Evolutionary conservation across 305 asterid genomes (phyloP).

Genomic region (Ruellia speciosa): DNA sequence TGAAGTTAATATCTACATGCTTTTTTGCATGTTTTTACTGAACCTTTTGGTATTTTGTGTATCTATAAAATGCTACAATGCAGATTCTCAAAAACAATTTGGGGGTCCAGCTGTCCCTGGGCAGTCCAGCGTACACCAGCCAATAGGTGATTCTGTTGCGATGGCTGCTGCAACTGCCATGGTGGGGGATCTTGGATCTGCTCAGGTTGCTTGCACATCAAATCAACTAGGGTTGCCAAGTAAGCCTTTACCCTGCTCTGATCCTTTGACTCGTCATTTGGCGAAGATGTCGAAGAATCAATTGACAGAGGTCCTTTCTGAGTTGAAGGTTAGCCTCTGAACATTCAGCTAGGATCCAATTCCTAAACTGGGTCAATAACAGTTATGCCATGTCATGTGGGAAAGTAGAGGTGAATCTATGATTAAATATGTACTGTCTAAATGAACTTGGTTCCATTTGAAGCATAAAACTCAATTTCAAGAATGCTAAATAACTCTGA

Average conservation of each 20-base stretch:
- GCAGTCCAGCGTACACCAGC: constrained; percentile 52
- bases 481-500: constrained; percentile 1
- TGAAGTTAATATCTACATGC: constrained; percentile 10
- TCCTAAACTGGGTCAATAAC: constrained; percentile 1
- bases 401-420: background rate
- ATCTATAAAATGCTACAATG: constrained; percentile 14
- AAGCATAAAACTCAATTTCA: background rate
- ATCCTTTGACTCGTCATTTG: constrained; percentile 69
- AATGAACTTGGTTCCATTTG: background rate
- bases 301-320: constrained; percentile 57
- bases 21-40: background rate
- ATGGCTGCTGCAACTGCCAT: constrained; percentile 72
- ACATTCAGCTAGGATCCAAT: constrained; percentile 13
- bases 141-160: constrained; percentile 74
- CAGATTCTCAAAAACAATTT: constrained; percentile 55
- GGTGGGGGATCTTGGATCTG: constrained; percentile 80
- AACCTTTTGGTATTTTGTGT: constrained; percentile 3
- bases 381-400: background rate
- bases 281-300: constrained; percentile 74
- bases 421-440: background rate
- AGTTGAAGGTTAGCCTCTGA: constrained; percentile 53
- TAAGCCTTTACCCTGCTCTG: constrained; percentile 44
- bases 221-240: constrained; percentile 40
- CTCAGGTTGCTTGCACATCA: constrained; percentile 40
- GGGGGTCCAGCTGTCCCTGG: constrained; percentile 52